Evolutionary conservation across 768 basidiomycete genomes (phyloP), one percentile per base, ranked within the genome.

Genomic region (Auricularia heimuer): DNA sequence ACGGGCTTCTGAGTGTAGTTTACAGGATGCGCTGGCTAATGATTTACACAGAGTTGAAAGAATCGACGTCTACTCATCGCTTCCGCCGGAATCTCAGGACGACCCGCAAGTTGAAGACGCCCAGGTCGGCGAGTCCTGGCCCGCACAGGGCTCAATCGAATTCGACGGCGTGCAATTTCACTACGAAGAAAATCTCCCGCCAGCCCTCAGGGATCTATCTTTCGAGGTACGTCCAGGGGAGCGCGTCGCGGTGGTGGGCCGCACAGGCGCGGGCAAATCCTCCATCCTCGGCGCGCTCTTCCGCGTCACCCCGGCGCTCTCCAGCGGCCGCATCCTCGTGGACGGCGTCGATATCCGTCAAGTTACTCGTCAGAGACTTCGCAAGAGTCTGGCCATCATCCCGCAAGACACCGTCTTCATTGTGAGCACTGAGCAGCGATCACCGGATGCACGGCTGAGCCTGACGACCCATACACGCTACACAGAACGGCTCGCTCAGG

Each of bases 401-500:
- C 89, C 88, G 1, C 89, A 89, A 73, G 84, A 87, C 56, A 77
- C 76, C 16, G 78, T 81, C n/a, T 71, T 86, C 16, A 86, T 84
- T 84, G 66, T 67, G 34, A 18, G 66, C 29, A 29, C 29, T 29
- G 29, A 29, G 29, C 29, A 29, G 29, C 29, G 29, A 29, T 29
- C 29, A 29, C 29, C 2, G 29, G 29, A 29, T 29, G 29, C 29
- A 18, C 45, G 69, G 75, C 18, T 62, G 73, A 61, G 58, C 58
- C 69, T 61, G 56, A 36, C n/a, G 47, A 14, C 47, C 0, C 11
- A 45, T 18, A 45, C 18, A 45, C 11, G 11, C 21, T 18, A 51
- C 18, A 4, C 47, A 51, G 47, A 21, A 16, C 47, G 47, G 47
- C 21, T 6, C 47, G 6, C 21, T 51, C 18, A 51, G 47, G 18